phyloP scores from a whole-genome alignment of 768 basidiomycete genomes.

The Favolaschia claudopus region DNA sequence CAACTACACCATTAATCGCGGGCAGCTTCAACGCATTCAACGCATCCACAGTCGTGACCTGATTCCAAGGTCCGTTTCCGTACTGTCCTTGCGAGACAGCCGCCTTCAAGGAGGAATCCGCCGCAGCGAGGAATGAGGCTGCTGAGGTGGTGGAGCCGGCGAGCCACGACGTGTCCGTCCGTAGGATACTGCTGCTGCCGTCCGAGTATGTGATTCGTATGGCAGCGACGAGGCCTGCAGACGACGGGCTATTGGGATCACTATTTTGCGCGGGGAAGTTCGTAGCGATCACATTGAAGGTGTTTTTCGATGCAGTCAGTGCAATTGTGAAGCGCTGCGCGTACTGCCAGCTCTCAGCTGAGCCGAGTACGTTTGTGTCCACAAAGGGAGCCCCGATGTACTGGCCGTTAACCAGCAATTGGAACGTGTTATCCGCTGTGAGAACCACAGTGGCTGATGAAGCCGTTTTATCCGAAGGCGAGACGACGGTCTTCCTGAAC shows the following conservation, averaged over 20 bases:
- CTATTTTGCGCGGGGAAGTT: neutral
- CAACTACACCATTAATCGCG: neutral
- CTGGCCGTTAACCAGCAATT: constrained; percentile 10
- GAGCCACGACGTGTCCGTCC: neutral
- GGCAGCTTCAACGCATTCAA: neutral
- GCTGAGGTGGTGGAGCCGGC: neutral
- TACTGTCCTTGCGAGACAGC: neutral
- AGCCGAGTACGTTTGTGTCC: neutral
- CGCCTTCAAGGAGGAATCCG: neutral
- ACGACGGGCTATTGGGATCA: neutral
- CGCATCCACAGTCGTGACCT: neutral
- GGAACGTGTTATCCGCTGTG: constrained; percentile 18
- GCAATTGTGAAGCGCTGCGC: constrained; percentile 14
- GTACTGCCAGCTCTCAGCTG: neutral
- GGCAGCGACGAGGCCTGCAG: neutral
- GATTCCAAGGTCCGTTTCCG: neutral
- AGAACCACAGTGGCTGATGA: constrained; percentile 7
- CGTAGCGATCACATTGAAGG: constrained; percentile 12
- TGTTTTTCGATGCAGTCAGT: constrained; percentile 2
- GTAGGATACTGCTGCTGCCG: neutral
- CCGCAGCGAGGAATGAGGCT: neutral
- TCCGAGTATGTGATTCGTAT: neutral
- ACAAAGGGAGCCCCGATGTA: constrained; percentile 16
- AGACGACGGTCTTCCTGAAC: constrained; percentile 14
- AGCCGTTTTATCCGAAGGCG: neutral